Percentiles rank a stretch among this genome's conserved stretches.
These are phyloP conservation scores for Geranomyces variabilis DNA, from an alignment of 192 early-diverging fungal genomes.

Conservation along the genomic window DNA sequence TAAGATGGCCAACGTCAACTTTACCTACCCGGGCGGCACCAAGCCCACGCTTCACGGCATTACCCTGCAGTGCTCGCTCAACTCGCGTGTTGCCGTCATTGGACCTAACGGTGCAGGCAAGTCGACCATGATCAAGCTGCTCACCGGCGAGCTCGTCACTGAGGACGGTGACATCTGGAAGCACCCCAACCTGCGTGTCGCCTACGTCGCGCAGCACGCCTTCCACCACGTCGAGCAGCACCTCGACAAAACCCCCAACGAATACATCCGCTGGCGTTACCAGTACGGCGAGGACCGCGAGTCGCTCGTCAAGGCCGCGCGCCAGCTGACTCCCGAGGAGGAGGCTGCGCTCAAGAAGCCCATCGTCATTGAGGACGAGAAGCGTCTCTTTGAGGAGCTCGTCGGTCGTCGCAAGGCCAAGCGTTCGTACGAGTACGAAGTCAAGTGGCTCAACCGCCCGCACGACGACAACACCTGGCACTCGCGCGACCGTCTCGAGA, in stretches of 20 bases:
- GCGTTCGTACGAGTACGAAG: slow-evolving; percentile 80
- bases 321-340: slow-evolving; percentile 70
- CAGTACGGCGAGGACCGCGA: slow-evolving; percentile 78
- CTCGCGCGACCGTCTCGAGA: slow-evolving; percentile 67
- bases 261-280: slow-evolving; percentile 85
- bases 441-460: slow-evolving; percentile 70
- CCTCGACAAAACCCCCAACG: slow-evolving; percentile 80
- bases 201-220: slow-evolving; percentile 85
- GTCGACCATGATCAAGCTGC: slow-evolving; percentile 80
- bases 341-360: slow-evolving; percentile 51
- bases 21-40: slow-evolving; percentile 72
- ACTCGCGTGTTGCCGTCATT: slow-evolving; percentile 79
- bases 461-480: slow-evolving; percentile 74
- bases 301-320: slow-evolving; percentile 69
- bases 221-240: slow-evolving; percentile 87
- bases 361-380: slow-evolving; percentile 51
- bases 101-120: slow-evolving; percentile 88
- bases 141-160: slow-evolving; percentile 74
- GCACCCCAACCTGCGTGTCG: slow-evolving; percentile 84
- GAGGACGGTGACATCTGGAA: slow-evolving; percentile 74
- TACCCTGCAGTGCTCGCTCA: slow-evolving; percentile 70
- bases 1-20: slow-evolving; percentile 74
- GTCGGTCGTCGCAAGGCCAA: slow-evolving; percentile 77
- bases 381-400: slow-evolving; percentile 64
- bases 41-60: slow-evolving; percentile 65